Evolutionary conservation across 805 yeast species (phyloP).

Genomic region (Pichia deserticola): DNA sequence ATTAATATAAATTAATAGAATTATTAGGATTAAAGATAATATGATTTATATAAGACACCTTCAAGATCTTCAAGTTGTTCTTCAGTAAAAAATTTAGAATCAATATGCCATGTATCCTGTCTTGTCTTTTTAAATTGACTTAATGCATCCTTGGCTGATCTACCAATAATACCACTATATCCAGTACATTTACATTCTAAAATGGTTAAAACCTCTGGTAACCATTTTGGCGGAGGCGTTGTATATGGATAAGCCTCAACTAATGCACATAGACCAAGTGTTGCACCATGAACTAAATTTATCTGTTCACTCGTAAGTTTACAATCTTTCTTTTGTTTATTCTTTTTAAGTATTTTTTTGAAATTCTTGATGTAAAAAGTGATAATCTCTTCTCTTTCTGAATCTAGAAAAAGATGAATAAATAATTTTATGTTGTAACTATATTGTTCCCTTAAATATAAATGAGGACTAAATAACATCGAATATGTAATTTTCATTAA

Average conservation of each 20-base stretch:
- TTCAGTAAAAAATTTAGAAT: constrained; percentile 61
- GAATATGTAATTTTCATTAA: constrained; percentile 46
- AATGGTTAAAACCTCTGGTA: constrained; percentile 62
- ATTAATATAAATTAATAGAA: neutral
- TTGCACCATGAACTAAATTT: constrained; percentile 68
- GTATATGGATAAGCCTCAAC: constrained; percentile 84
- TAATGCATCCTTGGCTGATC: constrained; percentile 72
- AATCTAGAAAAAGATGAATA: constrained; percentile 55
- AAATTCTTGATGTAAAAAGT: constrained; percentile 36
- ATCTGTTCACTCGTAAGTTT: constrained; percentile 35
- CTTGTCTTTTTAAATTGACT: constrained; percentile 85
- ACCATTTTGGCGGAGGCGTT: constrained; percentile 89
- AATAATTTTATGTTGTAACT: constrained; percentile 73
- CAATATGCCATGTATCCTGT: constrained; percentile 95
- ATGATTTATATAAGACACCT: constrained; percentile 90
- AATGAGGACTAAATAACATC: constrained; percentile 52
- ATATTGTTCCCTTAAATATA: constrained; percentile 70
- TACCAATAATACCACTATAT: constrained; percentile 71
- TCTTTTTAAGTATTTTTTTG: constrained; percentile 34
- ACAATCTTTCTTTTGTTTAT: constrained; percentile 21
- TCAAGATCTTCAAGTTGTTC: constrained; percentile 86
- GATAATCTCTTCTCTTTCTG: constrained; percentile 37
- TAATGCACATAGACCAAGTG: constrained; percentile 81
- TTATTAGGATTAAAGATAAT: constrained; percentile 53
- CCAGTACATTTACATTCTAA: constrained; percentile 67